Evolutionary conservation across 495 filamentous ascomycete genomes (phyloP).

Genomic region (Talaromyces borbonicus): DNA sequence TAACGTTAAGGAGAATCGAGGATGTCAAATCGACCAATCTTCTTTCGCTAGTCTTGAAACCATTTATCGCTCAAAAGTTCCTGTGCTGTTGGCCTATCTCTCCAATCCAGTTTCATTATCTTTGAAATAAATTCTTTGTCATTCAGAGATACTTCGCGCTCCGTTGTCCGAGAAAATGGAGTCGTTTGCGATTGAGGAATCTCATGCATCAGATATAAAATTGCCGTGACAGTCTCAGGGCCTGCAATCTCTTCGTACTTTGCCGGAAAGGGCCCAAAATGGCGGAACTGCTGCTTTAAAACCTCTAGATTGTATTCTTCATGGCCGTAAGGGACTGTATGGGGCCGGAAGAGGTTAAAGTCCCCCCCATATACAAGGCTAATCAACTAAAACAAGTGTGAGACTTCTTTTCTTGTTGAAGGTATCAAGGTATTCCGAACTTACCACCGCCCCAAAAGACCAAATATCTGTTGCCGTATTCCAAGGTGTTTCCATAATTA

Average conservation of each 20-base stretch:
- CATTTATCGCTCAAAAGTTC: slow-evolving; percentile 2
- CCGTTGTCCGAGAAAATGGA: slow-evolving; percentile 1
- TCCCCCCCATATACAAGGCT: slow-evolving; percentile 10
- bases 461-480: slow-evolving; percentile 11
- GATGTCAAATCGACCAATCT: not conserved
- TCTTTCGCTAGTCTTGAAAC: slow-evolving; percentile 9
- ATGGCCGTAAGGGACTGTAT: slow-evolving; percentile 9
- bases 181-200: not conserved
- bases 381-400: slow-evolving; percentile 8
- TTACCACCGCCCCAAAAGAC: slow-evolving; percentile 10
- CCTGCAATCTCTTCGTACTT: slow-evolving; percentile 10
- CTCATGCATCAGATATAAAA: slow-evolving; percentile 5
- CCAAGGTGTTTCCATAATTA: slow-evolving; percentile 12
- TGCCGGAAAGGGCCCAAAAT: slow-evolving; percentile 9
- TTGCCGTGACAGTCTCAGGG: slow-evolving; percentile 1
- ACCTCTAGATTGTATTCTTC: slow-evolving; percentile 10
- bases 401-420: not conserved
- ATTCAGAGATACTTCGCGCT: slow-evolving; percentile 1
- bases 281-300: slow-evolving; percentile 10
- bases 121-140: slow-evolving; percentile 4
- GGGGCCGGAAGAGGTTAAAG: slow-evolving; percentile 9
- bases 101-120: slow-evolving; percentile 4
- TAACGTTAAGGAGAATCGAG: not conserved
- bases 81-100: slow-evolving; percentile 3
- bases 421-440: not conserved